Evolutionary conservation across 2,329 filamentous ascomycete genomes (phyloP), one percentile per base, ranked within the genome.

Genomic region (Colletotrichum chrysophilum): DNA sequence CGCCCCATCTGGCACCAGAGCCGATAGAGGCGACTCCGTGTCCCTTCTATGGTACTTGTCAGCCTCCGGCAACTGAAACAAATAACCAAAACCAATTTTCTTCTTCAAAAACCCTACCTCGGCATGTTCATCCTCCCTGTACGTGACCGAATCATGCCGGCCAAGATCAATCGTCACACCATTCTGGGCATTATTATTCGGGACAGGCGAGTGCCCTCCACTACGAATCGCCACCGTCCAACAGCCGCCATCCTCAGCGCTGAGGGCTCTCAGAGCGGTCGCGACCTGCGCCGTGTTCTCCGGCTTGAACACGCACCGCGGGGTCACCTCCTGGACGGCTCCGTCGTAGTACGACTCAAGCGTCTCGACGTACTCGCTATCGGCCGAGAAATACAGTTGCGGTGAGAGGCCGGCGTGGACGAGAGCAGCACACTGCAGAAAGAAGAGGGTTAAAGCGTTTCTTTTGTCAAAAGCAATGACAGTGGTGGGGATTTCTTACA

Each of bases 181-280:
- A 7, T 68, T 56, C 12, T 71, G 56, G 7, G 76, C 83, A 79
- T 85, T 85, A 75, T 82, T 78, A 7, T 83, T 77, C 2, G 81
- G 74, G 34, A 81, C 82, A 48, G 79, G 78, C 28, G 79, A 83
- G 61, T 86, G 84, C 6, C 86, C 84, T 26, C 86, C 85, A 24
- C 82, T 81, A 4, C 84, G 81, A 32, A 87, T 82, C n/a, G 84
- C 86, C 73, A 87, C 87, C 4, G 78, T 79, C 61, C 83, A 84
- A 18, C 70, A 72, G 7, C 26, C 52, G 9, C 70, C 62, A 14
- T 28, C 32, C 43, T 52, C 34, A 5, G 34, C 10, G n/a, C 61
- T 72, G 34, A 76, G 55, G 18, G 62, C 38, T 32, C 18, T 64
- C 36, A 76, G 38, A 1, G 61, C 70, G 18, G 26, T 60, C 5